Base-by-base conservation (phyloP, 169 alveolate genomes). In the Neospora caninum region DNA sequence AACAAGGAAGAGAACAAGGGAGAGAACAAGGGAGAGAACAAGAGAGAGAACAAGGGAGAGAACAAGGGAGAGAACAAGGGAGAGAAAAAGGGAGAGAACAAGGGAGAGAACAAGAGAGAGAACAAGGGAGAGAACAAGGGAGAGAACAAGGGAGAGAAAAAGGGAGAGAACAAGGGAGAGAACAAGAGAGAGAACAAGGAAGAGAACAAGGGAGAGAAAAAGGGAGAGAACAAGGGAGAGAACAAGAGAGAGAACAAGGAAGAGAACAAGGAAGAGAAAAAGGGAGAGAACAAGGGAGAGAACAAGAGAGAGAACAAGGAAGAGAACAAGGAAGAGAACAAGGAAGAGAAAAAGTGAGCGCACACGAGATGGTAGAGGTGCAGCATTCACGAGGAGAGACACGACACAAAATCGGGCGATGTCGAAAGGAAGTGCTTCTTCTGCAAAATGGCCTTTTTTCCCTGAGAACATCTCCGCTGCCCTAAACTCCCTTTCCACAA, bases 141-240 rank as follows among this genome's bases (percentile, higher is more conserved):
- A 6, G 36, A 20, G 9, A 69, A 6, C 9, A n/a, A 20, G 29
- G 36, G 29, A 20, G 10, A 25, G 29, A 69, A 7, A n/a, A 25
- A 20, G 13, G 22, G 13, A 13, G 13, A 4, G 22, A 4, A 49
- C 13, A 49, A 4, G 58, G 22, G 58, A 49, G 80, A 69, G 29
- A 20, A 7, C 6, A 29, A 20, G 29, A 25, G 18, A 6, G 36
- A 20, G 9, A 69, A 6, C 9, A n/a, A 20, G 29, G 36, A 38
- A 39, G 78, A 25, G 73, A 41, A 7, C 4, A 7, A 34, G 31
- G 22, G 36, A 87, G 36, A 87, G 73, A 39, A n/a, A 1, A 10
- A 87, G 92, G 39, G 78, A 42, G 78, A 87, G 78, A 34, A n/a
- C n/a, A n/a, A n/a, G n/a, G n/a, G n/a, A 39, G 78, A 25, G 73